Evolutionary conservation across 2,329 filamentous ascomycete genomes (phyloP).

Genomic region (Paracamarosporium sp.): DNA sequence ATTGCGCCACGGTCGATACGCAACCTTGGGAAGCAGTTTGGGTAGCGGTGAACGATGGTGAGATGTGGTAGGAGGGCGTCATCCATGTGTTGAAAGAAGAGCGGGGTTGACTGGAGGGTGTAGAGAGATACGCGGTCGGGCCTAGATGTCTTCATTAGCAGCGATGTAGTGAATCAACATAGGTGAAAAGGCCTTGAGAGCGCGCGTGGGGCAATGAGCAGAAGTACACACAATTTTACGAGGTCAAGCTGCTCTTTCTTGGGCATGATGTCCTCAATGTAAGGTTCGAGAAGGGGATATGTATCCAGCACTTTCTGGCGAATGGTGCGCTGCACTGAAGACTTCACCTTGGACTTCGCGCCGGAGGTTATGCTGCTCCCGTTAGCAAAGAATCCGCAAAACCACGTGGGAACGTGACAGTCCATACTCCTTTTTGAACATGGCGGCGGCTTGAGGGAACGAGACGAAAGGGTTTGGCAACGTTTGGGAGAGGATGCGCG

Average conservation of each 20-base stretch:
- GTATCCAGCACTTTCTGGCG: constrained; percentile 81
- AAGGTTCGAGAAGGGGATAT: constrained; percentile 83
- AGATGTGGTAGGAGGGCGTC: constrained; percentile 86
- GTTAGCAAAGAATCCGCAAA: not conserved
- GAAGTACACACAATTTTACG: constrained; percentile 73
- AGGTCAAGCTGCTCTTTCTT: constrained; percentile 92
- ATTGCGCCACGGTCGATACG: constrained; percentile 96
- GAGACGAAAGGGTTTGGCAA: too few species aligned
- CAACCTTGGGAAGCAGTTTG: constrained; percentile 79
- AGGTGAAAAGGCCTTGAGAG: not conserved
- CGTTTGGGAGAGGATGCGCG: not conserved
- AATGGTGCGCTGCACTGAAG: constrained; percentile 87
- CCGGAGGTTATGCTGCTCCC: constrained; percentile 70
- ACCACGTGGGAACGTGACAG: not conserved
- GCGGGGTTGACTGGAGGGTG: constrained; percentile 75
- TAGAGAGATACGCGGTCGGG: constrained; percentile 91
- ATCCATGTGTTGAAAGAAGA: constrained; percentile 90
- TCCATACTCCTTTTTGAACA: constrained; percentile 47
- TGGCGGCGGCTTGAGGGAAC: constrained; percentile 21
- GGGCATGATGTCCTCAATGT: constrained; percentile 93
- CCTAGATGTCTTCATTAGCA: constrained; percentile 43
- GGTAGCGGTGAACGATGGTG: constrained; percentile 87
- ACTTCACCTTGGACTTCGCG: constrained; percentile 96
- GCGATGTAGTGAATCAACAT: not conserved
- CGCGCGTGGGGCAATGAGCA: not conserved